Base-by-base conservation (phyloP, 805 yeast species). In the Saturnispora sanitii region DNA sequence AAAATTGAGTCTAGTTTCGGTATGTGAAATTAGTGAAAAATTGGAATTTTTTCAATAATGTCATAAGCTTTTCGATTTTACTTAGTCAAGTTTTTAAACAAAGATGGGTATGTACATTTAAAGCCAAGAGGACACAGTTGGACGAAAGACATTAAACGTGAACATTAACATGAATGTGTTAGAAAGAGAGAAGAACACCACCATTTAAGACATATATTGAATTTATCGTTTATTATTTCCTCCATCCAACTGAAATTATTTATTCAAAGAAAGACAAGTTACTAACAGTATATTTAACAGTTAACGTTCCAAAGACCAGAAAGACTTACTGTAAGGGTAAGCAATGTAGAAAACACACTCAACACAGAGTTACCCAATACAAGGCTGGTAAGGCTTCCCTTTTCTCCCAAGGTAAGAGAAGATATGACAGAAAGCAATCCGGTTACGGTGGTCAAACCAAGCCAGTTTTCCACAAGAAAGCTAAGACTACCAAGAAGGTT, bases 381-480 rank as follows among this genome's bases (percentile, higher is more conserved):
- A 92, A 92, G 75, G 95, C 97, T 69, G 98, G 99, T 77, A 92
- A 92, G 79, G 97, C 98, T 70, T 90, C 97, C 55, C 81, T 88
- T 64, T 87, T 79, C 68, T 96, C 97, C 61, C 97, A 92, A 78
- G 99, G 99, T 82, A 92, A 94, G 90, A 87, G 99, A 81, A 88
- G 99, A 80, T 92, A 92, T 79, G 98, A 92, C 90, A 95, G 99
- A 77, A 92, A 92, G 76, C 98, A 92, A 79, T 69, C 83, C 64
- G 98, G 98, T 87, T 92, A 79, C 77, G 99, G 99, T 85, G 99
- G 99, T 85, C 99, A 92, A 79, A 92, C 98, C 75, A 92, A 87
- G 80, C 98, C 81, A 68, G 82, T 92, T 75, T 92, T 92, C 96
- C 97, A 87, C 84, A 92, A 92, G 85, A 92, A 92, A 75, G 98